Base-by-base conservation (phyloP, 108 stramenopile species). In the Asterionellopsis glacialis region DNA sequence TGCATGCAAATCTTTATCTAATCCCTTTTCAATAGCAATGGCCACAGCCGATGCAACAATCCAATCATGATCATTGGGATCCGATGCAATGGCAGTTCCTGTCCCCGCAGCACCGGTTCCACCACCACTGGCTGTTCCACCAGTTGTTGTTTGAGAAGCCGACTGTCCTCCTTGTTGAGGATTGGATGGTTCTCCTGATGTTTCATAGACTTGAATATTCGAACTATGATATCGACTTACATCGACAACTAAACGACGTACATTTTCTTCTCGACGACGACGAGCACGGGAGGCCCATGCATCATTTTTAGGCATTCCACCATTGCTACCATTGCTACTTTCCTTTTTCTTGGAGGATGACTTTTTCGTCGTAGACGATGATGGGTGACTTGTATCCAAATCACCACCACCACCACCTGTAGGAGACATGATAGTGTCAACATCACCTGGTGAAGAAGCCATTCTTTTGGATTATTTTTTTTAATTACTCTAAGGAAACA, bases 231-330 rank as follows among this genome's bases (percentile, higher is more conserved):
- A 72, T 0, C 85, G 82, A 45, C 85, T 85, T 40, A 88, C 85
- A 57, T 93, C 88, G 50, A 81, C 76, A 60, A 93, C 88, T 19
- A 93, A 61, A 16, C 92, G 83, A 21, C 87, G 65, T 4, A 93
- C 87, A 25, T 87, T 85, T 55, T 93, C 92, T 67, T 93, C 88
- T 19, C 92, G 76, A 45, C 87, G 87, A 38, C 88, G 78, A 11
- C 70, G 65, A 23, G 76, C 73, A 27, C 81, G 73, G 42, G 78
- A 33, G 7, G 33, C 33, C 33, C 33, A 33, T 5, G 33, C 33
- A 33, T 33, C 33, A 33, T 33, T 33, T 33, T 33, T 33, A 33
- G 33, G 33, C 2, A 33, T 7, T 5, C 7, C 33, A n/a, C n/a
- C n/a, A n/a, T 7, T 33, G 33, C 33, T 33, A 7, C 33, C 7